These are phyloP conservation scores for Boletus semigastroideus DNA, from an alignment of 1,284 basidiomycete genomes.

Conservation along the genomic window DNA sequence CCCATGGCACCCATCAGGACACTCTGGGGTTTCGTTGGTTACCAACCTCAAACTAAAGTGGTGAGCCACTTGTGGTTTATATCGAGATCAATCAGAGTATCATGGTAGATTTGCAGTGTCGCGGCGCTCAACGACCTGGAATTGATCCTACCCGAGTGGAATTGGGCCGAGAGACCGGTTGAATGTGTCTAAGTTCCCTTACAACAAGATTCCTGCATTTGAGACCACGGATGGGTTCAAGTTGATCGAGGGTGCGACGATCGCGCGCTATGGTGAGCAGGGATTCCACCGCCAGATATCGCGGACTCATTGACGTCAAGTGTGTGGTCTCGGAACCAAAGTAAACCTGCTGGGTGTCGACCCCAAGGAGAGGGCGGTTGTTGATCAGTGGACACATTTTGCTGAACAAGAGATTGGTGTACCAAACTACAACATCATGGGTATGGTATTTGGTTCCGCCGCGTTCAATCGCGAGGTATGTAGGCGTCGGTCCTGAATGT, in stretches of 20 bases:
- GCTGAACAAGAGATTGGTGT: conserved; percentile 44
- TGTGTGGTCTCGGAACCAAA: conserved; percentile 45
- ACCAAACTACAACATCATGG: background rate
- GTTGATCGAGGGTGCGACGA: conserved; percentile 52
- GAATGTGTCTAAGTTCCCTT: conserved; percentile 46
- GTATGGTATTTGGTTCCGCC: background rate
- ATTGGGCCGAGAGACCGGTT: conserved; percentile 34
- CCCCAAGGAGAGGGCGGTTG: conserved; percentile 44
- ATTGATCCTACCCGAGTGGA: conserved; percentile 6
- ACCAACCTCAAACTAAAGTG: conserved; percentile 4
- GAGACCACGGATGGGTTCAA: conserved; percentile 48
- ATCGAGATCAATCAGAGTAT: background rate
- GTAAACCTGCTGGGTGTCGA: conserved; percentile 46
- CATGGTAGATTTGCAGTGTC: conserved; percentile 5
- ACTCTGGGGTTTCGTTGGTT: conserved; percentile 1
- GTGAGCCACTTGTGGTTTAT: background rate
- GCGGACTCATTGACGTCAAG: conserved; percentile 24
- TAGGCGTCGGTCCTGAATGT: background rate
- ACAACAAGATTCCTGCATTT: conserved; percentile 51
- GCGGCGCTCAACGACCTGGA: conserved; percentile 11
- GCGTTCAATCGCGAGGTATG: conserved; percentile 10
- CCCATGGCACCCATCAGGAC: conserved; percentile 6
- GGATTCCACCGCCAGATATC: background rate
- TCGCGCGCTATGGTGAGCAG: conserved; percentile 50
- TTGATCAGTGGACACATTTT: conserved; percentile 52